Evolutionary conservation across 331 rosid genomes (phyloP), one percentile per base, ranked within the genome.

Genomic region (Rhamnella rubrinervis): DNA sequence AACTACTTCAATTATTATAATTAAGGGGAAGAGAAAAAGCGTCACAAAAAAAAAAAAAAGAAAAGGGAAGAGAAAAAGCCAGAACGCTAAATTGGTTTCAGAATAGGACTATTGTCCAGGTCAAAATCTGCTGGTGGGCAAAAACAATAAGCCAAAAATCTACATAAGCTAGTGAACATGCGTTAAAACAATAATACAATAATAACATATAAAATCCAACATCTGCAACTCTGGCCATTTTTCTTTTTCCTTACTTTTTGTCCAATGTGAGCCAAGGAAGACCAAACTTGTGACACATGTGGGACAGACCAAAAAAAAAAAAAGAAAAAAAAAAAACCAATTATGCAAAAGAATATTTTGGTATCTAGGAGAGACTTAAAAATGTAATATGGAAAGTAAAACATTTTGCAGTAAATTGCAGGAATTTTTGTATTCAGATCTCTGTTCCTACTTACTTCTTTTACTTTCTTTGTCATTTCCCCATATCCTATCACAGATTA

Each of bases 161-260:
- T n/a, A 14, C 6, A 16, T 14, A 35, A 17, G 7, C 2, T 51
- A 44, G 49, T 12, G 26, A 18, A 63, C 16, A 67, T 59, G 6
- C 58, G 47, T 62, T 47, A 61, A 69, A 53, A 50, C 62, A 71
- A 73, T 47, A 9, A 14, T 44, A 44, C 49, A 44, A 44, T 31
- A 59, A 59, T 37, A 78, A 39, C 61, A 71, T 53, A 77, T 58
- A 78, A 31, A 67, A 44, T 74, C 73, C 66, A 61, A 66, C 68
- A 70, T 23, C 68, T 66, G 26, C 1, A 1, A 23, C 23, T 23
- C 23, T 41, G 5, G 51, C 51, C 49, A 9, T 40, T 40, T 40
- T 7, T 8, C 8, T 7, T 40, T 40, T 40, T 40, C 46, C 46
- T 10, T 70, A 70, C 23, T 44, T 64, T 68, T 61, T 58, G n/a